phyloP scores from a whole-genome alignment of 371 early-diverging fungal species.

The Mucor piriformis region DNA sequence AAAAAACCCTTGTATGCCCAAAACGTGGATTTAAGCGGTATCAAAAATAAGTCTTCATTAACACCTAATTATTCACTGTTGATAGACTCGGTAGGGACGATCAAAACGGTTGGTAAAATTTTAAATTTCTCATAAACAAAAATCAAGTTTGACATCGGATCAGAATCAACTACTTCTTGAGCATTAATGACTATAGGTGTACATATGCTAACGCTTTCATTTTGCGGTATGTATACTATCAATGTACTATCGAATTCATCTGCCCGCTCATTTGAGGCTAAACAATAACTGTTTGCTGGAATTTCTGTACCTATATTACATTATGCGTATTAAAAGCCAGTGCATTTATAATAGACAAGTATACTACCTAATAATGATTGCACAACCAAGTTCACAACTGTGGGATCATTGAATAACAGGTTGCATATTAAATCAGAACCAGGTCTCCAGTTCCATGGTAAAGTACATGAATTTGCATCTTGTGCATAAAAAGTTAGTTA shows the following conservation, averaged over 20 bases:
- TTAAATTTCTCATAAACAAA: neutral
- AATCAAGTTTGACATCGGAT: slow-evolving; percentile 16
- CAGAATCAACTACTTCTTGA: slow-evolving; percentile 22
- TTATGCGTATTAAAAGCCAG: slow-evolving; percentile 7
- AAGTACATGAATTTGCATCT: slow-evolving; percentile 1
- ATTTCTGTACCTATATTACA: slow-evolving; percentile 7
- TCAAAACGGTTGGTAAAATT: too few species aligned
- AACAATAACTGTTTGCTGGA: slow-evolving; percentile 10
- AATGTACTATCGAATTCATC: too few species aligned
- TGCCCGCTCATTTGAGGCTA: slow-evolving; percentile 16
- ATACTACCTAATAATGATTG: slow-evolving; percentile 20
- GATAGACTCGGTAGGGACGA: too few species aligned
- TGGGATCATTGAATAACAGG: slow-evolving; percentile 20
- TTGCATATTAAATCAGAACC: slow-evolving; percentile 21
- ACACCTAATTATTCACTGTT: too few species aligned
- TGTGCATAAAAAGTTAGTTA: slow-evolving; percentile 8
- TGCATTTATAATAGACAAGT: slow-evolving; percentile 4
- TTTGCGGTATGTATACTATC: too few species aligned
- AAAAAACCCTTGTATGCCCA: too few species aligned
- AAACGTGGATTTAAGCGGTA: too few species aligned
- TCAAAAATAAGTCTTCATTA: too few species aligned
- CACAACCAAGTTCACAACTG: slow-evolving; percentile 18
- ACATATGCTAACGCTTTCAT: slow-evolving; percentile 15
- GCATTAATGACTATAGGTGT: slow-evolving; percentile 19
- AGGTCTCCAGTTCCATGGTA: slow-evolving; percentile 12